Percentiles rank a stretch among this genome's conserved stretches.
These are phyloP conservation scores for Solanum tarijense DNA, from an alignment of 257 asterid genomes.

Conservation along the genomic window DNA sequence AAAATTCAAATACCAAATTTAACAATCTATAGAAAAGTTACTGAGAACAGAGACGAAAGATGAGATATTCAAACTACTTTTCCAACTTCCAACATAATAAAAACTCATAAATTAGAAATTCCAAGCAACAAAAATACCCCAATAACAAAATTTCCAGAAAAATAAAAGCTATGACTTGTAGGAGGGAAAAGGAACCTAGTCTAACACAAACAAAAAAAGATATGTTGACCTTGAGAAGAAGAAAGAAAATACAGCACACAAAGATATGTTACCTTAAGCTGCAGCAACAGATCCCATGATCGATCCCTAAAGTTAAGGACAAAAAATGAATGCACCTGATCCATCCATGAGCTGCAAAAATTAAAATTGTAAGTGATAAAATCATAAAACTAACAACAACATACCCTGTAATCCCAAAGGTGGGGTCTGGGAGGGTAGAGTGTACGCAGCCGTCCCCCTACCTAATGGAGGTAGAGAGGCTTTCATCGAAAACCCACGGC, in stretches of 20 bases:
- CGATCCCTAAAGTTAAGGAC: constrained; percentile 41
- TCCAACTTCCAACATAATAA: background rate
- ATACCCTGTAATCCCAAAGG: background rate
- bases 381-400: background rate
- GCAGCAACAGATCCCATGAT: constrained; percentile 42
- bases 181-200: background rate
- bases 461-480: background rate
- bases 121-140: background rate
- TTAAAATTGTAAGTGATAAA: constrained; percentile 10
- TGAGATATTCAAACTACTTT: background rate
- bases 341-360: constrained; percentile 61
- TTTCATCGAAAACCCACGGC: background rate
- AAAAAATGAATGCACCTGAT: constrained; percentile 52
- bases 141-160: background rate
- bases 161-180: background rate
- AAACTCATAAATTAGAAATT: background rate
- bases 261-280: constrained; percentile 48
- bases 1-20: background rate
- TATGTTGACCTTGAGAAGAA: background rate
- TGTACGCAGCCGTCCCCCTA: background rate
- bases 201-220: background rate
- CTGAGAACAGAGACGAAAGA: background rate
- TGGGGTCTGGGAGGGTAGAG: background rate
- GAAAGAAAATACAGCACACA: background rate
- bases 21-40: background rate